Evolutionary conservation across 345 rosid species (phyloP).

Genomic region (Syzygium jambos): DNA sequence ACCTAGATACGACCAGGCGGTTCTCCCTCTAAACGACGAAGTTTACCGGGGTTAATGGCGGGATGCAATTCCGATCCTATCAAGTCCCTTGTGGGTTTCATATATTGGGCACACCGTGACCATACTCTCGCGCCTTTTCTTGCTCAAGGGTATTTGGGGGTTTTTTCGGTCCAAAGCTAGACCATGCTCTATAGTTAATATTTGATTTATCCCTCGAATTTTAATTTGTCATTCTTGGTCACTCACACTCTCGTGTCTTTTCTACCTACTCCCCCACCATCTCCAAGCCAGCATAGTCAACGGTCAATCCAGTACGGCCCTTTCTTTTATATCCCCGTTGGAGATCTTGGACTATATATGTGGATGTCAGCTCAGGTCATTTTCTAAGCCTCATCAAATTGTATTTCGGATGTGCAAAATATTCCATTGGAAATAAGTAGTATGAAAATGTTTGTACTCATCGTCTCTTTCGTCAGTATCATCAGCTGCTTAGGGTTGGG

Average conservation of each 20-base stretch:
- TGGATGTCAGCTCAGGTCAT: background rate
- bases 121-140: background rate
- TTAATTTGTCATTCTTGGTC: background rate
- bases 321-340: background rate
- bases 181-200: background rate
- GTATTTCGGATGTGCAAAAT: background rate
- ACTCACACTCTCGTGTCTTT: background rate
- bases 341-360: background rate
- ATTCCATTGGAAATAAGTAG: background rate
- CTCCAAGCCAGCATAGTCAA: background rate
- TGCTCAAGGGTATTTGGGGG: too few relatives aligned
- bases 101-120: background rate
- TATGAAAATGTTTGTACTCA: background rate
- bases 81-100: fast-evolving
- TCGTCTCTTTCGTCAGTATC: background rate
- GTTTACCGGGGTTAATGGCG: fast-evolving
- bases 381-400: background rate
- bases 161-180: background rate
- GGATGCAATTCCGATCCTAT: fast-evolving
- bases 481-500: background rate
- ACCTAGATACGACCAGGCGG: fast-evolving
- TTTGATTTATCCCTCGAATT: background rate
- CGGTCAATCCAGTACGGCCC: background rate
- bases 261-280: background rate
- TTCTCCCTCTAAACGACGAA: background rate